These are phyloP conservation scores for Exophiala viscosa DNA, from an alignment of 2,329 filamentous ascomycete genomes.

Conservation along the genomic window DNA sequence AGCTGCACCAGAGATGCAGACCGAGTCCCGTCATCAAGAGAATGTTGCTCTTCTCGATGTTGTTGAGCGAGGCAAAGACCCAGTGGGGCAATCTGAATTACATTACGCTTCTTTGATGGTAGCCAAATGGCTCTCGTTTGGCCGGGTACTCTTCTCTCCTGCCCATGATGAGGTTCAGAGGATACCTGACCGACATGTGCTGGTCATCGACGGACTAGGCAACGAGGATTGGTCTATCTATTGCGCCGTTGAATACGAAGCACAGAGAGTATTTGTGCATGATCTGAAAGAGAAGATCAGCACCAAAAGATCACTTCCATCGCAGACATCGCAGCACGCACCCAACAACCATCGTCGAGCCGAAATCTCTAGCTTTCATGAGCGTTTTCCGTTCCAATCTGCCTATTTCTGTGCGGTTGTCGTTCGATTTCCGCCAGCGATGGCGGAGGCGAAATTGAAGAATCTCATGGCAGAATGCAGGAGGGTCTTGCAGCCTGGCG, in stretches of 20 bases:
- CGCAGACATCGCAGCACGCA: conserved; percentile 38
- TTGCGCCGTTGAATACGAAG: conserved; percentile 47
- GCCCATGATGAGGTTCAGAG: conserved; percentile 45
- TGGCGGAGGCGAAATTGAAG: conserved; percentile 41
- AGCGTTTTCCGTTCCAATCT: conserved; percentile 46
- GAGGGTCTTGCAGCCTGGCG: conserved; percentile 47
- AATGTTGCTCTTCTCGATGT: conserved; percentile 33
- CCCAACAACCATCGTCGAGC: conserved; percentile 26
- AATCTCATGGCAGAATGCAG: conserved; percentile 48
- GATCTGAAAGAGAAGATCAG: conserved; percentile 37
- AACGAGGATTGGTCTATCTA: conserved; percentile 53
- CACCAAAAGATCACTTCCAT: conserved; percentile 16
- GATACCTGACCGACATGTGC: conserved; percentile 41
- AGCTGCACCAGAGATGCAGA: conserved; percentile 31
- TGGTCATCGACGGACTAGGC: conserved; percentile 49
- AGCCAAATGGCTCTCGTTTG: conserved; percentile 50
- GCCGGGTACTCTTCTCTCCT: conserved; percentile 49
- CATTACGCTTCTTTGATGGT: conserved; percentile 51
- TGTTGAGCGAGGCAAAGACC: conserved; percentile 41
- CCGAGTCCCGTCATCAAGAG: conserved; percentile 30
- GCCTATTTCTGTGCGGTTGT: conserved; percentile 46
- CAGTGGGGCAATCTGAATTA: conserved; percentile 44
- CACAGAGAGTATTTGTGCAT: conserved; percentile 41
- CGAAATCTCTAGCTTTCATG: conserved; percentile 39
- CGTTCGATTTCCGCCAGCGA: conserved; percentile 45